Evolutionary conservation across 176 grass and related monocot genomes (phyloP).

Genomic region (Ensete ventricosum): DNA sequence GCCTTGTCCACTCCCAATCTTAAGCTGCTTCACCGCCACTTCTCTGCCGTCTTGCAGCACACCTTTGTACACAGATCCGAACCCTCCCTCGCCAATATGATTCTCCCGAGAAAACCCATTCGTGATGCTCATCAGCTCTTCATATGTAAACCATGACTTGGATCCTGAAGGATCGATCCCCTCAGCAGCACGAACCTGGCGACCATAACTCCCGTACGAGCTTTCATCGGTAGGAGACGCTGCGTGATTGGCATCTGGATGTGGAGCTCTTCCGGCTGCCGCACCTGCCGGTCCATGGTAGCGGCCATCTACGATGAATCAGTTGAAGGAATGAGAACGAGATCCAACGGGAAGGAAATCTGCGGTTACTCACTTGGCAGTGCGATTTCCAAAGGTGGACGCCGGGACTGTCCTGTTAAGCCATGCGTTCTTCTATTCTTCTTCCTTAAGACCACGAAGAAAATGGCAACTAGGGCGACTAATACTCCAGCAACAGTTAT

Average conservation of each 20-base stretch:
- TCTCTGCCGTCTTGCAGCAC: constrained; percentile 41
- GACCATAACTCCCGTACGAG: constrained; percentile 22
- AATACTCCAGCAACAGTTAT: constrained; percentile 32
- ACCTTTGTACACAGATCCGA: constrained; percentile 56
- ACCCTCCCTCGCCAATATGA: constrained; percentile 58
- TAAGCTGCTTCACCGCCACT: constrained; percentile 86
- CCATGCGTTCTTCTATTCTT: constrained; percentile 16
- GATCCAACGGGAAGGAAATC: neutral
- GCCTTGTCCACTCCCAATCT: constrained; percentile 48
- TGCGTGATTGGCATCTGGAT: constrained; percentile 22
- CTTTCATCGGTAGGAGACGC: constrained; percentile 21
- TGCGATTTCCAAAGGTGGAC: neutral
- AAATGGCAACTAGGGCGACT: constrained; percentile 24
- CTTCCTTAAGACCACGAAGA: constrained; percentile 14
- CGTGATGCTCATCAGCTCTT: constrained; percentile 39
- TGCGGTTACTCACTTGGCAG: neutral
- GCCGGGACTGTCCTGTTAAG: neutral
- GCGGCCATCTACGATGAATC: neutral
- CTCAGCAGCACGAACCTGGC: neutral
- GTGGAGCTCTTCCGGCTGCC: neutral
- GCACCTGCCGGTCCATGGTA: neutral
- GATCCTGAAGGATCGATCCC: constrained; percentile 14
- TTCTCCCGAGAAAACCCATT: constrained; percentile 36
- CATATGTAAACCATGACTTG: constrained; percentile 56
- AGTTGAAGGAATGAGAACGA: neutral